Conservation (phyloP, 805 yeast genomes). For the Cyberlindnera euphorbiiphila region DNA sequence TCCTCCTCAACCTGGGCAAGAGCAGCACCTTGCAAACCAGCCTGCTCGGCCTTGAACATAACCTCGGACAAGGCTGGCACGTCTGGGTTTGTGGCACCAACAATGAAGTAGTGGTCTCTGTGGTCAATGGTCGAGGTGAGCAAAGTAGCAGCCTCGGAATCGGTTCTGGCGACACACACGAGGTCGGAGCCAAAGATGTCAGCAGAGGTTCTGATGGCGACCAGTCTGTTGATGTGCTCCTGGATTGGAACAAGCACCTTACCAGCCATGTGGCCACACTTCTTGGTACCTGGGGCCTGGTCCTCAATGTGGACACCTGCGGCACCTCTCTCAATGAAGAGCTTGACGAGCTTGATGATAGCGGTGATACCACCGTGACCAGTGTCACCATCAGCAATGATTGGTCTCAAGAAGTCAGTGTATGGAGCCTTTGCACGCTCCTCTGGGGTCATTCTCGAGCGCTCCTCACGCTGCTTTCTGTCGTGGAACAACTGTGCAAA, state of each 20-base stretch:
- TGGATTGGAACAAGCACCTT: conserved; percentile 96
- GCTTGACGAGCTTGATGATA: conserved; percentile 87
- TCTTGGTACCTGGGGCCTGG: conserved; percentile 98
- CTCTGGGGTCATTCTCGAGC: conserved; percentile 46
- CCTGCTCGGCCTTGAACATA: conserved; percentile 75
- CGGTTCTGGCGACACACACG: conserved; percentile 90
- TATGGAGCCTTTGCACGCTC: conserved; percentile 69
- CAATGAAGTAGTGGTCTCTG: conserved; percentile 89
- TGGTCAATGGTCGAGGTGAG: conserved; percentile 90
- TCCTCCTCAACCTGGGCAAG: conserved; percentile 72
- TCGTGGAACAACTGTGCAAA: conserved; percentile 97
- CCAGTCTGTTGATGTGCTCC: conserved; percentile 92
- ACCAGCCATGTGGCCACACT: conserved; percentile 99
- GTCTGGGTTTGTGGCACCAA: conserved; percentile 87
- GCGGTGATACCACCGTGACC: conserved; percentile 99
- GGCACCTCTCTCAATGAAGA: conserved; percentile 97
- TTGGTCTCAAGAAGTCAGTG: conserved; percentile 89
- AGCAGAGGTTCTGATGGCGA: conserved; percentile 92
- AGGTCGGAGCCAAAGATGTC: conserved; percentile 88
- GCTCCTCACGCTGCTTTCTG: conserved; percentile 84
- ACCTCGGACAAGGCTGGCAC: conserved; percentile 69
- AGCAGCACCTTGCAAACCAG: conserved; percentile 67
- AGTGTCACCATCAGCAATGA: conserved; percentile 96
- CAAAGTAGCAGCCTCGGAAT: conserved; percentile 95
- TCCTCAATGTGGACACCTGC: conserved; percentile 99